Evolutionary conservation across 305 asterid genomes (phyloP).

Genomic region (Plantago coronopus): DNA sequence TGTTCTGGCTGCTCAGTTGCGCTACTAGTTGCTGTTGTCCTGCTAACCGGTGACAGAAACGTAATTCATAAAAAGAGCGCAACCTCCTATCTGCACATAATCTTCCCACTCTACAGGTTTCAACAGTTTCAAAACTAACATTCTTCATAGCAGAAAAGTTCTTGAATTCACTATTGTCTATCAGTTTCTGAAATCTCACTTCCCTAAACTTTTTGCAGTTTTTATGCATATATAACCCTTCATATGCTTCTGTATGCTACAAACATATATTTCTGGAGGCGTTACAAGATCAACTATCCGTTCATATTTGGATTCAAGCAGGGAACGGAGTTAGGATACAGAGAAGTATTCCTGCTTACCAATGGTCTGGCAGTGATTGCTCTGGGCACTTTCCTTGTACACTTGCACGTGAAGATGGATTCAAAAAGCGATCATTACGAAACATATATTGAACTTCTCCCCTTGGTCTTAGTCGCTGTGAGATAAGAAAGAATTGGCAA

Average conservation of each 20-base stretch:
- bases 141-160: not conserved
- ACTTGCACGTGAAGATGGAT: slow-evolving; percentile 61
- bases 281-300: slow-evolving; percentile 66
- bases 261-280: slow-evolving; percentile 78
- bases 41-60: slow-evolving; percentile 47
- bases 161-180: slow-evolving; percentile 9
- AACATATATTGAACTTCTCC: slow-evolving; percentile 52
- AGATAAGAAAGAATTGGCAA: slow-evolving; percentile 21
- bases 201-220: slow-evolving; percentile 40
- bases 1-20: slow-evolving; percentile 75
- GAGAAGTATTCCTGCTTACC: slow-evolving; percentile 69
- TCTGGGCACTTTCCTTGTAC: slow-evolving; percentile 60
- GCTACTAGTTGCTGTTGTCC: slow-evolving; percentile 51
- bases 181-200: slow-evolving; percentile 14
- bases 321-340: slow-evolving; percentile 67
- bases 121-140: slow-evolving; percentile 6
- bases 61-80: slow-evolving; percentile 37
- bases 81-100: slow-evolving; percentile 43
- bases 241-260: slow-evolving; percentile 72
- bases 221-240: slow-evolving; percentile 55
- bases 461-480: slow-evolving; percentile 61
- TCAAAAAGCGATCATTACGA: slow-evolving; percentile 38
- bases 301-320: slow-evolving; percentile 81
- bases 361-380: slow-evolving; percentile 60
- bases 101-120: slow-evolving; percentile 72